phyloP scores from a whole-genome alignment of 1,139 yeast species.

The Groenewaldozyma auringiensis region DNA sequence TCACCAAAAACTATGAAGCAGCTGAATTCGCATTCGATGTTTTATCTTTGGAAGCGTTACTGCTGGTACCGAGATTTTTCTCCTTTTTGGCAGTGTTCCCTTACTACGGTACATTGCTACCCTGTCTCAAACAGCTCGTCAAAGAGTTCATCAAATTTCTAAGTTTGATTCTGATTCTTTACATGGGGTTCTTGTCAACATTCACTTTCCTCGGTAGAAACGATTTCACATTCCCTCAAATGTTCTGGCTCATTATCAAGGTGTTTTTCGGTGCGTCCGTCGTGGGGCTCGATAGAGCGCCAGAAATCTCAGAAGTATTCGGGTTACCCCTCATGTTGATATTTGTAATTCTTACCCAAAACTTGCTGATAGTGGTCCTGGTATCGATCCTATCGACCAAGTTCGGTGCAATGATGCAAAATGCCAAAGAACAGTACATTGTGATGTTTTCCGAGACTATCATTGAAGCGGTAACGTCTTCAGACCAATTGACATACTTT shows the following conservation, averaged over 20 bases:
- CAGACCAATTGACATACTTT: conserved; percentile 29
- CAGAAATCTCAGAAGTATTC: conserved; percentile 24
- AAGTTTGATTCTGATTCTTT: conserved; percentile 27
- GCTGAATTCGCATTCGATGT: conserved; percentile 26
- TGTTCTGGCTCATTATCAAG: conserved; percentile 30
- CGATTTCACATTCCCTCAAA: conserved; percentile 21
- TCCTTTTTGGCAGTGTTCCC: conserved; percentile 29
- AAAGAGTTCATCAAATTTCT: conserved; percentile 29
- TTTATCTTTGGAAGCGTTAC: conserved; percentile 27
- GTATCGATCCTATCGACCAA: conserved; percentile 29
- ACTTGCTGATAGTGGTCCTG: conserved; percentile 27
- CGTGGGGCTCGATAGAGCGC: conserved; percentile 29
- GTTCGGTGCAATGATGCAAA: conserved; percentile 28
- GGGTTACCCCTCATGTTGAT: conserved; percentile 30
- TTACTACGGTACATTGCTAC: conserved; percentile 30
- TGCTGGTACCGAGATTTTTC: conserved; percentile 29
- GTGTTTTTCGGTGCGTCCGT: conserved; percentile 30
- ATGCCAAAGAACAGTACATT: conserved; percentile 29
- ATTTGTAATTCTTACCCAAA: conserved; percentile 26
- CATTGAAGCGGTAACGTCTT: conserved; percentile 27
- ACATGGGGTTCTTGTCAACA: conserved; percentile 30
- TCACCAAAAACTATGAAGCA: conserved; percentile 15
- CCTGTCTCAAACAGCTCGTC: conserved; percentile 28
- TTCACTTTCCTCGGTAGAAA: conserved; percentile 30
- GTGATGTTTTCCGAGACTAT: conserved; percentile 27